Evolutionary conservation across 345 rosid genomes (phyloP).

Genomic region (Toxicodendron radicans): DNA sequence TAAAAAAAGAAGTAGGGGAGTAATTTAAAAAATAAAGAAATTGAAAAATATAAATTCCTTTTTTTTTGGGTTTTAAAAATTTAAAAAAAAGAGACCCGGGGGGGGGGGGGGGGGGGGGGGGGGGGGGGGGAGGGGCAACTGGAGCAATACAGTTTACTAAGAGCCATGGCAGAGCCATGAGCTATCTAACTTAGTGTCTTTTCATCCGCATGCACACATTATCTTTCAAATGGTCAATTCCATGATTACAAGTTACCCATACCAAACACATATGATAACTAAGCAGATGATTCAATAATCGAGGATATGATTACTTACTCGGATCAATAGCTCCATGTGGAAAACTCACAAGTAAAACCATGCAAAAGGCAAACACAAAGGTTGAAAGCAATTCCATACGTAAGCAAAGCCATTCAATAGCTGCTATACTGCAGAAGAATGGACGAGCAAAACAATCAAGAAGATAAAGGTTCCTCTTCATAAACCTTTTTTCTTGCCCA

Average conservation of each 20-base stretch:
- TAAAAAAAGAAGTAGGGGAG: no score
- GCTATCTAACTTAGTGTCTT: not conserved
- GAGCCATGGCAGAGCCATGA: not conserved
- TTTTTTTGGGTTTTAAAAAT: no score
- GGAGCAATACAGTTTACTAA: not conserved
- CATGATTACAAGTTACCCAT: slow-evolving; percentile 1
- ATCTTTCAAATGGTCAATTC: slow-evolving; percentile 5
- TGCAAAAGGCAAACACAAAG: slow-evolving; percentile 94
- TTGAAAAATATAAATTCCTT: no score
- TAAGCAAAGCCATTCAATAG: slow-evolving; percentile 98
- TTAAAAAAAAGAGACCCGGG: no score
- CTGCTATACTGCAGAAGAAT: slow-evolving; percentile 96
- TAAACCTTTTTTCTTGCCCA: slow-evolving; percentile 93
- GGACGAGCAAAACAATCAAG: slow-evolving; percentile 99
- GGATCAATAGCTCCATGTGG: slow-evolving; percentile 97
- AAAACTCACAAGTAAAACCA: slow-evolving; percentile 95
- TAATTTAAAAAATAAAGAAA: no score
- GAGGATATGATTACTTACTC: slow-evolving; percentile 52
- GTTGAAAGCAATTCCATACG: slow-evolving; percentile 99
- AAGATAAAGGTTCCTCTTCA: slow-evolving; percentile 97
- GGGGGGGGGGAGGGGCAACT: not conserved
- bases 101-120: no score
- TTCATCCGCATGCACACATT: not conserved
- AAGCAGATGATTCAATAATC: not conserved
- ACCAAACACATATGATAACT: not conserved